phyloP scores from a whole-genome alignment of 768 basidiomycete species.

The Gloeopeniophorella convolvens region DNA sequence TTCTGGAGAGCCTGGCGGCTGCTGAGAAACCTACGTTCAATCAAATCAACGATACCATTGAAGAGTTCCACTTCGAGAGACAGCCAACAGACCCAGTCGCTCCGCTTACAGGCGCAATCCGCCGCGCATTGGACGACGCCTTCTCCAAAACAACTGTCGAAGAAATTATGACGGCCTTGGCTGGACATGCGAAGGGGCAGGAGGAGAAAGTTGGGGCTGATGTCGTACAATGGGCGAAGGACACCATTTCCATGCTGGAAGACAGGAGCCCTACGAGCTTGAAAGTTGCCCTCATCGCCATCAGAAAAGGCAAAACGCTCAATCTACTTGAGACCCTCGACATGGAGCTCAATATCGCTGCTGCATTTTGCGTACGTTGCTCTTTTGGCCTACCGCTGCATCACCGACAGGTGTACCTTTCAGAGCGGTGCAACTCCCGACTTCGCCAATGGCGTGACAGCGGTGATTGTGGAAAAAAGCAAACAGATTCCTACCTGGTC shows the following conservation, averaged over 20 bases:
- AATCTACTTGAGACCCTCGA: slow-evolving; percentile 60
- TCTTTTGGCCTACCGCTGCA: background rate
- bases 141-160: slow-evolving; percentile 72
- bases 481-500: slow-evolving; percentile 61
- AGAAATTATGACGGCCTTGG: slow-evolving; percentile 55
- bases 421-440: slow-evolving; percentile 77
- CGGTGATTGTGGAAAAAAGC: slow-evolving; percentile 51
- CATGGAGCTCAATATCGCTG: slow-evolving; percentile 85
- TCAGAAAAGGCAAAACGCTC: slow-evolving; percentile 62
- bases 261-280: slow-evolving; percentile 86
- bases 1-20: slow-evolving; percentile 61
- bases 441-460: slow-evolving; percentile 75
- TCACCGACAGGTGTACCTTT: background rate
- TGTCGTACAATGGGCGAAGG: slow-evolving; percentile 66
- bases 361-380: slow-evolving; percentile 78
- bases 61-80: slow-evolving; percentile 53
- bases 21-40: slow-evolving; percentile 43
- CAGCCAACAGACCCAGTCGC: slow-evolving; percentile 47
- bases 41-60: slow-evolving; percentile 62
- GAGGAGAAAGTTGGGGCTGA: slow-evolving; percentile 33
- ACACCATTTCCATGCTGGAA: slow-evolving; percentile 56
- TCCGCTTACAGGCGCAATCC: slow-evolving; percentile 51
- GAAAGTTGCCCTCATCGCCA: slow-evolving; percentile 78
- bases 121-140: slow-evolving; percentile 73
- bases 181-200: slow-evolving; percentile 32